phyloP scores from a whole-genome alignment of 83 land plant genomes.

The Picea engelmannii region DNA sequence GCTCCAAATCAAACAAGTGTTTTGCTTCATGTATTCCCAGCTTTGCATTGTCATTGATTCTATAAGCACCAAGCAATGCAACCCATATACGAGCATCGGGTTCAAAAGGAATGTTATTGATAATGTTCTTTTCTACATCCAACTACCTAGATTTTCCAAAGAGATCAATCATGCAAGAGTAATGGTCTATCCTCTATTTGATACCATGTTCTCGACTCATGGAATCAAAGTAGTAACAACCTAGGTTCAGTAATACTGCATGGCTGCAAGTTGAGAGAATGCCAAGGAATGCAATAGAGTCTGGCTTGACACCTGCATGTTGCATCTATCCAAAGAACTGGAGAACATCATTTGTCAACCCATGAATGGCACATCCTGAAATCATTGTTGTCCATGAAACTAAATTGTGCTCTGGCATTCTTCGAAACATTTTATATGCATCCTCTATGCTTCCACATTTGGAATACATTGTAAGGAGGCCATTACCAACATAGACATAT shows the following conservation, averaged over 20 bases:
- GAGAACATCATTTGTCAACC: not conserved
- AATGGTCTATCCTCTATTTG: constrained; percentile 8
- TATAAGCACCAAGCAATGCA: constrained; percentile 10
- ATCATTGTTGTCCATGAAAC: constrained; percentile 28
- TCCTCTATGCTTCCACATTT: constrained; percentile 22
- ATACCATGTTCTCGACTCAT: constrained; percentile 13
- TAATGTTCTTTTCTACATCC: constrained; percentile 11
- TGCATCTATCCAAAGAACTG: constrained; percentile 5
- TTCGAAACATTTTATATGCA: constrained; percentile 13
- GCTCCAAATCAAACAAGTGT: constrained; percentile 9
- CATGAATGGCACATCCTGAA: too few relatives aligned
- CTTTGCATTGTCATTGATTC: constrained; percentile 11
- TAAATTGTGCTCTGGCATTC: not conserved
- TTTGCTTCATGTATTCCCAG: constrained; percentile 12
- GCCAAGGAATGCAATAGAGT: constrained; percentile 3
- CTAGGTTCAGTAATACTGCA: constrained; percentile 5
- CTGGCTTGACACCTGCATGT: constrained; percentile 5
- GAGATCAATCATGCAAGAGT: constrained; percentile 20
- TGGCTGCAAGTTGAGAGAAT: constrained; percentile 15
- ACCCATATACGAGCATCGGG: constrained; percentile 10
- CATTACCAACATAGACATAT: constrained; percentile 12
- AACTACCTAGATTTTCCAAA: constrained; percentile 8
- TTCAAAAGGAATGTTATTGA: constrained; percentile 10
- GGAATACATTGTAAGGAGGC: constrained; percentile 19
- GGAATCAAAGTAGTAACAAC: constrained; percentile 4